Percentiles rank a stretch among this genome's conserved stretches.
These are phyloP conservation scores for Penicillium egyptiacum DNA, from an alignment of 495 filamentous ascomycete genomes.

Conservation along the genomic window DNA sequence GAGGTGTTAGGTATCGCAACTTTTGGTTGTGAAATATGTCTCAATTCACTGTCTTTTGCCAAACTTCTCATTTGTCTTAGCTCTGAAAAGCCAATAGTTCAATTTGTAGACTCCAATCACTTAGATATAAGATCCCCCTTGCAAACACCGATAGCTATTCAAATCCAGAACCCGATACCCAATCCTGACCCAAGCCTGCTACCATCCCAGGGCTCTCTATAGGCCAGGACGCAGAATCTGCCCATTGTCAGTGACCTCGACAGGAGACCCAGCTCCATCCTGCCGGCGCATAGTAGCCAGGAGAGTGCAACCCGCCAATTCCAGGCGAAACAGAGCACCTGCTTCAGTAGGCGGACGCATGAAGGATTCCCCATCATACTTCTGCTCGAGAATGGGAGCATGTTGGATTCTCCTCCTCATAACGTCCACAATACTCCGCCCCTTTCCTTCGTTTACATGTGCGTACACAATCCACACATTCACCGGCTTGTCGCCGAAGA, in stretches of 20 bases:
- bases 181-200: not conserved
- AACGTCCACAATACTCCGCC: not conserved
- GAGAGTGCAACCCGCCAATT: no score
- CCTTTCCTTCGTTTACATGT: not conserved
- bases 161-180: not conserved
- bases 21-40: not conserved
- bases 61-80: not conserved
- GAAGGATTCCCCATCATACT: not conserved
- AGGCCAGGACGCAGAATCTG: not conserved
- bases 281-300: not conserved
- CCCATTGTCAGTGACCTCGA: not conserved
- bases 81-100: not conserved
- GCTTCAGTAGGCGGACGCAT: not conserved
- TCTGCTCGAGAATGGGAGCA: not conserved
- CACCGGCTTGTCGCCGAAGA: not conserved
- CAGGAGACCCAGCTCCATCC: not conserved
- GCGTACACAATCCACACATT: conserved; percentile 2
- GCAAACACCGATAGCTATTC: not conserved
- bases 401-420: not conserved
- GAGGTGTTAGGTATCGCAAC: conserved; percentile 15
- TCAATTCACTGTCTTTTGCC: not conserved
- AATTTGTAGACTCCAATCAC: not conserved
- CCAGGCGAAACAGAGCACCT: not conserved
- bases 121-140: not conserved
- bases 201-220: not conserved